Conservation (phyloP, 2,329 filamentous ascomycete genomes). For the Fusarium oligoseptatum region DNA sequence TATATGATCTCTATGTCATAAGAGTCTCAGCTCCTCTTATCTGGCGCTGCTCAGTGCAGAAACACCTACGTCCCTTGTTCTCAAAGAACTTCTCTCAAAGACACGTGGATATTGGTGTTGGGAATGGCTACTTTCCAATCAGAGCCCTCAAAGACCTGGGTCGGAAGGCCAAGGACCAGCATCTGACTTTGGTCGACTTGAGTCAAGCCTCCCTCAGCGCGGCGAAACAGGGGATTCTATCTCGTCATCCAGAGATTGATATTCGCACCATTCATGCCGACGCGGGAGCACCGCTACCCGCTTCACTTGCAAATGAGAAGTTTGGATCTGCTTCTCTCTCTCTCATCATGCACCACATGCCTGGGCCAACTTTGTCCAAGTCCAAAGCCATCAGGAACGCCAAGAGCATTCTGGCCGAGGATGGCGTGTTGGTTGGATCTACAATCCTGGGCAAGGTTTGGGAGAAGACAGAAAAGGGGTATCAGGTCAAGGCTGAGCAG, state of each 20-base stretch:
- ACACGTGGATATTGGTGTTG: conserved; percentile 26
- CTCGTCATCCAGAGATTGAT: background rate
- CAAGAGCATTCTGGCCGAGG: background rate
- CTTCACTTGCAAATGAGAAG: background rate
- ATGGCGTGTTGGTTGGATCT: conserved; percentile 17
- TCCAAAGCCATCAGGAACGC: conserved; percentile 8
- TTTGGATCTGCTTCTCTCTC: conserved; percentile 18
- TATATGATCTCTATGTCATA: conserved; percentile 19
- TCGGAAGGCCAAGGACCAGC: conserved; percentile 2
- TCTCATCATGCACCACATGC: conserved; percentile 18
- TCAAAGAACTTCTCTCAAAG: conserved; percentile 11
- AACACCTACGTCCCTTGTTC: conserved; percentile 1
- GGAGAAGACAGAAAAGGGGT: conserved; percentile 6
- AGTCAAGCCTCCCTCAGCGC: conserved; percentile 6
- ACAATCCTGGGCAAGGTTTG: conserved; percentile 19
- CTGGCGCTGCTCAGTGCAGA: conserved; percentile 8
- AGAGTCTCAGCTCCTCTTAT: conserved; percentile 11
- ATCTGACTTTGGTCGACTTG: conserved; percentile 19
- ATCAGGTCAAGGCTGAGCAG: background rate
- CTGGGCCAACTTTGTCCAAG: conserved; percentile 10
- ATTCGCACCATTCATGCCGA: conserved; percentile 5
- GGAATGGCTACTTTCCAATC: conserved; percentile 17
- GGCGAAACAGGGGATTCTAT: conserved; percentile 9
- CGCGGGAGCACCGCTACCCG: background rate
- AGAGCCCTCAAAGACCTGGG: background rate